phyloP scores from a whole-genome alignment of 2,329 filamentous ascomycete species.

The Botrytis aclada region DNA sequence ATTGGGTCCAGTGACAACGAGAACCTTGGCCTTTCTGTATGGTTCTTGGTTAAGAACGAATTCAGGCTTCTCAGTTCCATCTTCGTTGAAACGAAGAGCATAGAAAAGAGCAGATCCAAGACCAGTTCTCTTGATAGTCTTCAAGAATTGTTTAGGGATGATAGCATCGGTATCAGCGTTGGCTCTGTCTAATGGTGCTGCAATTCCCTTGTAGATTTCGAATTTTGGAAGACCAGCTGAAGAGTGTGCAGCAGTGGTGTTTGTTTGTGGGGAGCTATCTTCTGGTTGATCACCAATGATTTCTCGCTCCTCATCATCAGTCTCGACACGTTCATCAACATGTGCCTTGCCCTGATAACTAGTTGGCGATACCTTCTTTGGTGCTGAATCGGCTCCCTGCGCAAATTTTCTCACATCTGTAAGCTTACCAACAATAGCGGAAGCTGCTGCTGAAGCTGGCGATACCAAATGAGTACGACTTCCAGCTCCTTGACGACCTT shows the following conservation, averaged over 20 bases:
- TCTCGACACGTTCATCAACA: slow-evolving; percentile 51
- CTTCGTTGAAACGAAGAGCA: slow-evolving; percentile 71
- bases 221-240: slow-evolving; percentile 68
- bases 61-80: slow-evolving; percentile 70
- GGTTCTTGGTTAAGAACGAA: slow-evolving; percentile 91
- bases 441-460: slow-evolving; percentile 92
- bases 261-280: slow-evolving; percentile 63
- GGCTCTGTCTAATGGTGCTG: slow-evolving; percentile 79
- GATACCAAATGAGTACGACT: slow-evolving; percentile 96
- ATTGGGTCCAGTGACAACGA: slow-evolving; percentile 88
- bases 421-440: slow-evolving; percentile 85
- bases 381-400: slow-evolving; percentile 41
- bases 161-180: slow-evolving; percentile 99
- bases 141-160: slow-evolving; percentile 98
- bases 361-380: slow-evolving; percentile 29
- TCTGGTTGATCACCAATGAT: slow-evolving; percentile 56
- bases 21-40: slow-evolving; percentile 79
- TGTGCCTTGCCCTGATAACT: slow-evolving; percentile 32
- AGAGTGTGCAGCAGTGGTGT: slow-evolving; percentile 51
- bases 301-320: slow-evolving; percentile 53
- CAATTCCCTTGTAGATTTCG: slow-evolving; percentile 76
- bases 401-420: slow-evolving; percentile 83
- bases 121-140: slow-evolving; percentile 97
- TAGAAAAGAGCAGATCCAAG: slow-evolving; percentile 87
- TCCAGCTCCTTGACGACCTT: slow-evolving; percentile 88